Base-by-base conservation (phyloP, 2,329 filamentous ascomycete genomes). In the Stachybotrys elegans region DNA sequence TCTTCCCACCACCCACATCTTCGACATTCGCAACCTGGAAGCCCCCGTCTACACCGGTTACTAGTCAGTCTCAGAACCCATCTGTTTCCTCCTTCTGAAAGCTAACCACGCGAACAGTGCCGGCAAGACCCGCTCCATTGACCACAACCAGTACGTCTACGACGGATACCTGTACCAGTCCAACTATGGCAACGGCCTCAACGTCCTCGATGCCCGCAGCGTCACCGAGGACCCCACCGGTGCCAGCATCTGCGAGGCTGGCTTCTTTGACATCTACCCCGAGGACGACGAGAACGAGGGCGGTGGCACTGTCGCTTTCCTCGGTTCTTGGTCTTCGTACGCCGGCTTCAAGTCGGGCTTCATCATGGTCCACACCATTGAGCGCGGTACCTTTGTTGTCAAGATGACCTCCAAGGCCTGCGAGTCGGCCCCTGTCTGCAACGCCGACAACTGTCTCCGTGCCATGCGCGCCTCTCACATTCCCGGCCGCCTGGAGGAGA, bases 141-240 rank as follows among this genome's bases (percentile, higher is more conserved):
- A 73, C 51, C 70, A 74, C 55, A 73, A 73, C 57, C 66, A 71
- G 53, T 73, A 72, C 47, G 55, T 71, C 43, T 43, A 60, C 43
- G 56, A 71, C 43, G 68, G 65, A 4, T 54, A 65, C 6, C 55
- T 58, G 22, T 73, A 70, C 57, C 71, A 74, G 56, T 57, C 66
- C 44, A 72, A 74, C 60, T 75, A 73, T 51, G 70, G 65, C 21
- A 62, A 65, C n/a, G 71, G 71, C 16, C 61, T 75, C 19, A 61
- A 63, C 32, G 53, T 67, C 32, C 55, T 66, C 31, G 61, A 67
- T 43, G 46, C 63, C 22, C 53, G 53, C 29, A 57, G 57, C 6
- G 48, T 67, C 32, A 50, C 53, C 31, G 29, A 47, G 5, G 66
- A 72, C 46, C 63, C 66, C 3, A 66, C 63, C 7, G 71, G 70